Base-by-base conservation (phyloP, 208 protist genomes). In the Acanthamoeba divionensis region DNA sequence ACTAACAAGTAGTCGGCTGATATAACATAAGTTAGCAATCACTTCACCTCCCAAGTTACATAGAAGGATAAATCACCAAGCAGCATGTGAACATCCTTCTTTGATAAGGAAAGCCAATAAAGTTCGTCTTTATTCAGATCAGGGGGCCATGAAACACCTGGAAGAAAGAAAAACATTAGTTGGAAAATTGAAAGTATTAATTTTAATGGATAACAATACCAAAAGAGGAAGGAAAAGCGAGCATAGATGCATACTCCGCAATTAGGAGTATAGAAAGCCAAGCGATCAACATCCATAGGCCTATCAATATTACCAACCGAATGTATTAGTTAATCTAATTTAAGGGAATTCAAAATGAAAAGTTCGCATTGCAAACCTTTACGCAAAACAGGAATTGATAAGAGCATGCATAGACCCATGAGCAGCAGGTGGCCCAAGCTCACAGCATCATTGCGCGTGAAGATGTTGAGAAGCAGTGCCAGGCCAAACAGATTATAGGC, bases 401-500 rank as follows among this genome's bases (percentile, higher is more conserved):
- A 67, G 54, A 41, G 8, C 33, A 67, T 65, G 77, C 33, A 21
- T 12, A 66, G 52, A 12, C 21, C 77, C 26, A 87, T 50, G 38
- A 87, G 47, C 38, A 1, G 38, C 6, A 87, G 55, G 38, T 67
- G 52, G 54, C 47, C 21, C 48, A 31, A 67, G 55, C 77, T 87
- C 55, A 87, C 12, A 1, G 15, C 2, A 57, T 87, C 77, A 36
- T 67, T 66, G 21, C 77, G 77, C 5, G 67, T 44, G 31, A 63
- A 62, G 21, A 57, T 57, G 21, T 21, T 44, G 8, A 87, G 21
- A 36, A 87, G 77, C 54, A 87, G 77, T 44, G 67, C 52, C 24
- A 87, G 47, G 21, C 54, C 77, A 44, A 87, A 87, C 38, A 87
- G 55, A 36, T 87, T 38, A 0, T 47, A 24, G 21, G 55, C 77